Percentiles rank a stretch among this genome's conserved stretches.
Conservation (phyloP, 345 rosid species). For the Populus tremula region DNA sequence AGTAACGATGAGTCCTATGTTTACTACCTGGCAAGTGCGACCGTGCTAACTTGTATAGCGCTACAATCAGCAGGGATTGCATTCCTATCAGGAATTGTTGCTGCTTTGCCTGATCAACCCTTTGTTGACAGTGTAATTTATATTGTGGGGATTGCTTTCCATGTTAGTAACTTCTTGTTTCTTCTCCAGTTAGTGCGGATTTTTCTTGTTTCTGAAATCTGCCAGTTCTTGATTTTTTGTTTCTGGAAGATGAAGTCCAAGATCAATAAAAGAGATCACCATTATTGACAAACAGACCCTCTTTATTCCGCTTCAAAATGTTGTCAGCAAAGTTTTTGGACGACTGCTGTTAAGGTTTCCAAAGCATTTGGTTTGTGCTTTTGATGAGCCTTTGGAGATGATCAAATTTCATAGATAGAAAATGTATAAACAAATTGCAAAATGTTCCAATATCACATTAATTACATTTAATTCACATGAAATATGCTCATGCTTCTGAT, state of each 20-base stretch:
- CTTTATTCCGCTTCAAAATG: too few species aligned
- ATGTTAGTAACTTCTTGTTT: background rate
- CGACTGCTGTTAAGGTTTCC: too few species aligned
- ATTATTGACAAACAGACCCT: too few species aligned
- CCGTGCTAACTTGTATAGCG: background rate
- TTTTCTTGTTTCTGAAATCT: background rate
- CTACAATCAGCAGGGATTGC: background rate
- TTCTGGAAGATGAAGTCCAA: background rate
- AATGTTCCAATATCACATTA: too few species aligned
- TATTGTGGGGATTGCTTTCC: background rate
- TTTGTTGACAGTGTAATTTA: background rate
- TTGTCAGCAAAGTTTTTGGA: too few species aligned
- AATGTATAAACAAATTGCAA: too few species aligned
- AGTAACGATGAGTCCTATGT: background rate
- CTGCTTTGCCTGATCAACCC: background rate
- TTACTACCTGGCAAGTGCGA: background rate
- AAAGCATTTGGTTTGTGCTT: too few species aligned
- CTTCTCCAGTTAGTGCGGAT: background rate
- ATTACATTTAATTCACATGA: too few species aligned
- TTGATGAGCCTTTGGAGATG: too few species aligned
- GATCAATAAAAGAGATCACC: too few species aligned
- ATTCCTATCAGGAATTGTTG: background rate
- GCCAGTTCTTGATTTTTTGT: background rate
- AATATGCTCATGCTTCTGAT: too few species aligned
- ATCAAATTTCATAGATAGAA: too few species aligned